A percentile compares a stretch with the other conserved stretches of the same genome.
Conservation (phyloP, 495 filamentous ascomycete species). For the Penicillium longicatenatum region DNA sequence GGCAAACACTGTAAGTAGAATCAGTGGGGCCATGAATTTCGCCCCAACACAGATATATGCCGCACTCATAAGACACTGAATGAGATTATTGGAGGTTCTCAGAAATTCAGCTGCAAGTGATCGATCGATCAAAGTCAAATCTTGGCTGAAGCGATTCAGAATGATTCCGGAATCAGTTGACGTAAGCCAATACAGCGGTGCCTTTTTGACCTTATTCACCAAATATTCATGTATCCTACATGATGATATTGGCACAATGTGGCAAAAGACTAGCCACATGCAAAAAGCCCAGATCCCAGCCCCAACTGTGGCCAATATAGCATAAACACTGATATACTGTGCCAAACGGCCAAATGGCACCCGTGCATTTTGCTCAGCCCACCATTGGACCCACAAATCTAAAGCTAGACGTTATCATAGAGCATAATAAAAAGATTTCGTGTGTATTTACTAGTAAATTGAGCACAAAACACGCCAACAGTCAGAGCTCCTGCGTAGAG, state of each 20-base stretch:
- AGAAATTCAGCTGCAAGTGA: neutral
- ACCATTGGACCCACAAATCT: neutral
- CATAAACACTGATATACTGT: neutral
- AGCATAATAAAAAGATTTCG: neutral
- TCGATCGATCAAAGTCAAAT: conserved; percentile 8
- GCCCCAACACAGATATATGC: neutral
- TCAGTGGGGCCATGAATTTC: neutral
- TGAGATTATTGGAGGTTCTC: neutral
- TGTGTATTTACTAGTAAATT: neutral
- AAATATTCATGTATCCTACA: neutral
- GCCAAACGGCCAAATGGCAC: neutral
- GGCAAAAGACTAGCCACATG: neutral
- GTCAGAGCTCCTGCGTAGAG: neutral
- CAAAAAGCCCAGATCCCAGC: neutral
- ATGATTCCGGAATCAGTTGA: neutral
- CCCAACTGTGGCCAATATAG: neutral
- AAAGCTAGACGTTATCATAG: neutral
- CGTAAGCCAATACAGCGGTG: neutral
- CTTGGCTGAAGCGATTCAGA: conserved; percentile 10
- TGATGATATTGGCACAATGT: neutral
- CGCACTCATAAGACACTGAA: neutral
- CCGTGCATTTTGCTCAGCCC: neutral
- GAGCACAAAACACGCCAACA: neutral
- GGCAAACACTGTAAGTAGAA: neutral
- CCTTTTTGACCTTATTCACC: neutral